Percentiles rank a stretch among this genome's conserved stretches.
Conservation (phyloP, 2,329 filamentous ascomycete genomes). For the Penicillium concentricum region DNA sequence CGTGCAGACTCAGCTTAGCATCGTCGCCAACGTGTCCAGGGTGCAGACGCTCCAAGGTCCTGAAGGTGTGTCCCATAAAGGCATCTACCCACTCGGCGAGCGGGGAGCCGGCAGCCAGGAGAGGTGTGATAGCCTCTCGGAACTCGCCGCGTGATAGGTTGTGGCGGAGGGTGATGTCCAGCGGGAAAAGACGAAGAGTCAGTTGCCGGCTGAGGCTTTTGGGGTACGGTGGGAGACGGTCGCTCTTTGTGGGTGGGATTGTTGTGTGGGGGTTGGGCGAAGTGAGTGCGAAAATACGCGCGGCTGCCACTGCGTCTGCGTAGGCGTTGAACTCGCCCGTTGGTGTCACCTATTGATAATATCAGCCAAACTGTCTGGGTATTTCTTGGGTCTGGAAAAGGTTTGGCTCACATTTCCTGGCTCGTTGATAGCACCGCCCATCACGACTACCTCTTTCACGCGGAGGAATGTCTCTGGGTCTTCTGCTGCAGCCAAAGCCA, state of each 20-base stretch:
- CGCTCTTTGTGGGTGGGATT: conserved; percentile 63
- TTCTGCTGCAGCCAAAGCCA: conserved; percentile 82
- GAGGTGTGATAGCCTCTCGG: conserved; percentile 53
- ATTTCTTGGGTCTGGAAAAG: neutral
- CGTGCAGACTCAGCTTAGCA: conserved; percentile 67
- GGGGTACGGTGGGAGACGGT: conserved; percentile 62
- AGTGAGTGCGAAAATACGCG: conserved; percentile 74
- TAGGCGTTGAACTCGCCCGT: conserved; percentile 94
- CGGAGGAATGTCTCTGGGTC: conserved; percentile 87
- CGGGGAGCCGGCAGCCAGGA: conserved; percentile 64
- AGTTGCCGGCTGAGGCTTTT: conserved; percentile 61
- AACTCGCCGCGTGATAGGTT: conserved; percentile 64
- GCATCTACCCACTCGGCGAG: conserved; percentile 71
- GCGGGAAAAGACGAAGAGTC: conserved; percentile 68
- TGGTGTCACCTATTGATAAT: conserved; percentile 56
- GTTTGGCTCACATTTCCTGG: conserved; percentile 67
- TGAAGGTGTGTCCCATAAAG: conserved; percentile 70
- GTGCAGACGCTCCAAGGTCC: conserved; percentile 64
- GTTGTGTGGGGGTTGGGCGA: conserved; percentile 72
- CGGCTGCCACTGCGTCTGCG: conserved; percentile 77
- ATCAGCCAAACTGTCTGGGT: neutral
- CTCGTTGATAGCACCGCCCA: conserved; percentile 82
- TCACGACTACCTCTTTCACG: conserved; percentile 88
- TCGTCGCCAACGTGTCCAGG: conserved; percentile 51
- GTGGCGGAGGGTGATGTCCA: conserved; percentile 75